These are phyloP conservation scores for Sordariomycetes sp. DNA, from an alignment of 2,329 filamentous ascomycete genomes.

Conservation along the genomic window DNA sequence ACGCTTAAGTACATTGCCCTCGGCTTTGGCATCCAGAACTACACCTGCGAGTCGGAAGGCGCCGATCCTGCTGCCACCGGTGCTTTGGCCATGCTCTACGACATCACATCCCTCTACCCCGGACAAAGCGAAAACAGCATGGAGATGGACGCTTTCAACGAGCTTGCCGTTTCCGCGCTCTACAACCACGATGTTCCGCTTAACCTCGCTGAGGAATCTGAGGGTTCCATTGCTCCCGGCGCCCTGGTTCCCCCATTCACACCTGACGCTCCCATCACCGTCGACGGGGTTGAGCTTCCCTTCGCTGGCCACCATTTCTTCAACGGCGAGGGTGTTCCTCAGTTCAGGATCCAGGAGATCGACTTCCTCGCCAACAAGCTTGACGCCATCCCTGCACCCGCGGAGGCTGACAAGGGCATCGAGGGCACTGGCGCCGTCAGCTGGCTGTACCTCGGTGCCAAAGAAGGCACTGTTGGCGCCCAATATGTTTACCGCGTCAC, in stretches of 20 bases:
- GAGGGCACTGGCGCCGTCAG: constrained; percentile 41
- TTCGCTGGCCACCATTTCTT: constrained; percentile 62
- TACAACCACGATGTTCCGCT: constrained; percentile 35
- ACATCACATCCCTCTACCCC: constrained; percentile 43
- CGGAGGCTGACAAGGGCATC: constrained; percentile 32
- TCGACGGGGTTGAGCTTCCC: constrained; percentile 27
- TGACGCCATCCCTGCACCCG: constrained; percentile 41
- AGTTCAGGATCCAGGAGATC: constrained; percentile 43
- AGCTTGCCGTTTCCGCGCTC: constrained; percentile 30
- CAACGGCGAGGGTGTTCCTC: constrained; percentile 40
- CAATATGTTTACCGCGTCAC: constrained; percentile 42
- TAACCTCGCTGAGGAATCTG: constrained; percentile 21
- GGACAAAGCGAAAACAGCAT: constrained; percentile 28
- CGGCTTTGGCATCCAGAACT: constrained; percentile 61
- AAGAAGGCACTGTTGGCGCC: constrained; percentile 26
- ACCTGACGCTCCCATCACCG: constrained; percentile 23
- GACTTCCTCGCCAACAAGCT: constrained; percentile 38
- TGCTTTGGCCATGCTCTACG: constrained; percentile 52
- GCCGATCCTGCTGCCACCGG: constrained; percentile 32
- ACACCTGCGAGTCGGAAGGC: constrained; percentile 42
- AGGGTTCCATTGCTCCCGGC: constrained; percentile 18
- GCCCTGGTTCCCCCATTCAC: constrained; percentile 36
- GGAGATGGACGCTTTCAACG: constrained; percentile 23
- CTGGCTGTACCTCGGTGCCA: constrained; percentile 41
- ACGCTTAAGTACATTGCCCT: constrained; percentile 46